A percentile compares a stretch with the other conserved stretches of the same genome.
Evolutionary conservation across 768 basidiomycete genomes (phyloP).

Genomic region (Thelephora ganbajun): DNA sequence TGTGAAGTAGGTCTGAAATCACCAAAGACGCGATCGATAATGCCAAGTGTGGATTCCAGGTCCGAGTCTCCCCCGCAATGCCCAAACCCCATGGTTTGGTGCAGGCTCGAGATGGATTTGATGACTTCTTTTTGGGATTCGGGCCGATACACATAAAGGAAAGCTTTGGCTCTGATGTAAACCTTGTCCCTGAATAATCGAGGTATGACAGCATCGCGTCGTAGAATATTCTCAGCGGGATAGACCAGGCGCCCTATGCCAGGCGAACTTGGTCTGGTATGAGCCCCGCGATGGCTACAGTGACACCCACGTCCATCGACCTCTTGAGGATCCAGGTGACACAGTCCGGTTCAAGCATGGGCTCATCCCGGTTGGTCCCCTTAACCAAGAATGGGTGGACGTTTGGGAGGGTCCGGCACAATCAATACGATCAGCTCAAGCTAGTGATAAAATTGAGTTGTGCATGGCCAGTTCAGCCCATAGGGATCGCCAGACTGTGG

Average conservation of each 20-base stretch:
- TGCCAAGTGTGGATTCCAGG: not conserved
- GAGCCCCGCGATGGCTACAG: conserved; percentile 4
- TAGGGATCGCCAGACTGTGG: no score
- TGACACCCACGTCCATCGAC: conserved; percentile 9
- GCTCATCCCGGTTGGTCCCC: not conserved
- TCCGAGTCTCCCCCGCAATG: not conserved
- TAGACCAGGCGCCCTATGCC: not conserved
- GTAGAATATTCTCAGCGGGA: not conserved
- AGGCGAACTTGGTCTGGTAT: conserved; percentile 9
- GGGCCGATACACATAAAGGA: not conserved
- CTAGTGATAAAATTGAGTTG: no score
- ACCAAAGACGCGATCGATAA: not conserved
- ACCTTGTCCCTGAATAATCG: not conserved
- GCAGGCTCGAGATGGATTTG: not conserved
- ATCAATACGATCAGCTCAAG: no score
- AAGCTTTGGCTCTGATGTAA: no score
- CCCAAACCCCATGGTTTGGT: not conserved
- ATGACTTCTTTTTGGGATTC: not conserved
- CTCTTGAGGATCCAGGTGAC: conserved; percentile 12
- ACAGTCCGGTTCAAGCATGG: not conserved
- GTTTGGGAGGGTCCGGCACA: no score
- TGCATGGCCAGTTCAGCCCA: no score
- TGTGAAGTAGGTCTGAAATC: not conserved
- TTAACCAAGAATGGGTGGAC: no score
- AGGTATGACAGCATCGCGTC: not conserved